These are phyloP conservation scores for Testicularia cyperi DNA, from an alignment of 1,284 basidiomycete genomes.

Conservation along the genomic window DNA sequence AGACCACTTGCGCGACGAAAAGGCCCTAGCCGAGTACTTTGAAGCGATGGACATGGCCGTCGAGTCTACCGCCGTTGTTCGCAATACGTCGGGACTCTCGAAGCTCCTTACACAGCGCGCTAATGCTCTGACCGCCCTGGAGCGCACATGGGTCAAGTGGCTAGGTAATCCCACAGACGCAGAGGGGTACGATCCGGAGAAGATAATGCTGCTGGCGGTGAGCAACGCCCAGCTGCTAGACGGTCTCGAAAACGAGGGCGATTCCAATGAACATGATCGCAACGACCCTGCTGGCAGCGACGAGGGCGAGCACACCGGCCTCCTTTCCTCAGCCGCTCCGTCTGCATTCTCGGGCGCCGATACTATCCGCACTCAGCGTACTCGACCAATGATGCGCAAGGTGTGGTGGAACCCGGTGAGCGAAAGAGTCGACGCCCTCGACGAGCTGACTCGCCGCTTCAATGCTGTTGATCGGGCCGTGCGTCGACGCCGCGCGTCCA, in stretches of 20 bases:
- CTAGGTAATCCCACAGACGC: slow-evolving; percentile 86
- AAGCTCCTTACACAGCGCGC: slow-evolving; percentile 75
- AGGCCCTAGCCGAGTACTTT: slow-evolving; percentile 86
- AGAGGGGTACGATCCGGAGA: slow-evolving; percentile 70
- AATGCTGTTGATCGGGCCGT: slow-evolving; percentile 45
- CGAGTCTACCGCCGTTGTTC: slow-evolving; percentile 84
- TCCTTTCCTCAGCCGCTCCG: slow-evolving; percentile 2
- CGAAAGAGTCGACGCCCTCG: slow-evolving; percentile 48
- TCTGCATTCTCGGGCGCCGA: slow-evolving; percentile 25
- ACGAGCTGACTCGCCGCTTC: slow-evolving; percentile 46
- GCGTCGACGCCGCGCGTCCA: slow-evolving; percentile 15
- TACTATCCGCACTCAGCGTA: slow-evolving; percentile 21
- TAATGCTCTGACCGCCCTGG: slow-evolving; percentile 73
- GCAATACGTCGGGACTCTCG: slow-evolving; percentile 77
- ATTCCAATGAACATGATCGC: not conserved
- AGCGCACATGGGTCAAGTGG: slow-evolving; percentile 79
- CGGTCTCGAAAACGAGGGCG: slow-evolving; percentile 7
- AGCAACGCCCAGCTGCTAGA: slow-evolving; percentile 10
- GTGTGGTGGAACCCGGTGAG: slow-evolving; percentile 46
- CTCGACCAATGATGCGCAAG: slow-evolving; percentile 35
- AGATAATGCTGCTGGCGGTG: slow-evolving; percentile 43
- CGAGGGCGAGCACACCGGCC: slow-evolving; percentile 8
- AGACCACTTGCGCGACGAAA: slow-evolving; percentile 76
- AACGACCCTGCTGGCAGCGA: no score
- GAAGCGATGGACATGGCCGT: slow-evolving; percentile 68